Percentiles rank a stretch among this genome's conserved stretches.
Conservation (phyloP, 2,329 filamentous ascomycete species). For the Nannizzia gypsea region DNA sequence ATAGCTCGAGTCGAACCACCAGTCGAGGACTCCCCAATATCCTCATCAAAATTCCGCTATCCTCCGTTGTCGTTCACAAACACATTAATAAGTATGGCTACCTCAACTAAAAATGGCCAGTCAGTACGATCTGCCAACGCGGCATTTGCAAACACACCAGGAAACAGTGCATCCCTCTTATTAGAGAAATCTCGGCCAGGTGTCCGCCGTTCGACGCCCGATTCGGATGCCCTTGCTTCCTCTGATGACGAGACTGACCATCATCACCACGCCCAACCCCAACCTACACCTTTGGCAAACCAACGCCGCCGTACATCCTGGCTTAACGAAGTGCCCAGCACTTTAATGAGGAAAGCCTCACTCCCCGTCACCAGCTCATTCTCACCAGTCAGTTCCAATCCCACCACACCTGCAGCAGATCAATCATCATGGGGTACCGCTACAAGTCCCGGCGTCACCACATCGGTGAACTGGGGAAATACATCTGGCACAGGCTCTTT, state of each 20-base stretch:
- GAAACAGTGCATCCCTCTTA: conserved; percentile 52
- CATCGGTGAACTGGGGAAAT: conserved; percentile 31
- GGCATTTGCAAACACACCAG: conserved; percentile 31
- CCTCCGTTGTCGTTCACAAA: neutral
- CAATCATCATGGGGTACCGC: conserved; percentile 34
- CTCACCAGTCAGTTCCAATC: conserved; percentile 68
- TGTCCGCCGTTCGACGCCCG: conserved; percentile 72
- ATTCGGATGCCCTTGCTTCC: conserved; percentile 85
- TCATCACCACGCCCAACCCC: conserved; percentile 42
- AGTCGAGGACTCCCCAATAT: neutral
- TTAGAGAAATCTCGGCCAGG: conserved; percentile 60
- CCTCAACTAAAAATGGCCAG: conserved; percentile 9
- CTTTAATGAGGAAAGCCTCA: conserved; percentile 61
- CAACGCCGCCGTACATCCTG: conserved; percentile 66
- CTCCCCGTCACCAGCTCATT: conserved; percentile 60
- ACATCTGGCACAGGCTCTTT: conserved; percentile 41
- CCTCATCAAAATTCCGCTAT: neutral
- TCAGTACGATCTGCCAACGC: conserved; percentile 28
- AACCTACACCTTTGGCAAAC: conserved; percentile 44
- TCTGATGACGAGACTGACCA: conserved; percentile 79
- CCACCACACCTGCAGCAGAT: conserved; percentile 65
- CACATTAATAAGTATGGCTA: conserved; percentile 8
- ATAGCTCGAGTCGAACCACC: neutral
- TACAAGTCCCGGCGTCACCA: conserved; percentile 28
- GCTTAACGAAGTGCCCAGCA: conserved; percentile 68